Base-by-base conservation (phyloP, 305 asterid species). In the Solanum hybrid region DNA sequence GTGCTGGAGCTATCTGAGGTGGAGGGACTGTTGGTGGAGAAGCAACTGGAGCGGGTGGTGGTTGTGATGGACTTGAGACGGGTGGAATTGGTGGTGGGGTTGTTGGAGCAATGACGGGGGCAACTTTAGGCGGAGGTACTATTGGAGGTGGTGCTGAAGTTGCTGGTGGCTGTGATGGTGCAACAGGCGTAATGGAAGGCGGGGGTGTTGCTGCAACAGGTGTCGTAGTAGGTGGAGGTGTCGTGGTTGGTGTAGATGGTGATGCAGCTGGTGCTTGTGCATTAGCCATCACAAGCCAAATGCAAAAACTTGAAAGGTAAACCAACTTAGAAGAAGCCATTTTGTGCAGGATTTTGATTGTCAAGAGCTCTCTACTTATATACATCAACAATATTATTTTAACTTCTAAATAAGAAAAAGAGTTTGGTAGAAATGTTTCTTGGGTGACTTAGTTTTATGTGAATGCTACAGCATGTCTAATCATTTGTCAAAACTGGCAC, bases 251-350 rank as follows among this genome's bases (percentile, higher is more conserved):
- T 5, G 92, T 92, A 79, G 95, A 79, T 17, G 98, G 99, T 87
- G 99, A 93, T 91, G 94, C 95, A 64, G 95, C 96, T 5, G 99
- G 99, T 87, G 96, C 91, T 94, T 96, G 99, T 60, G 96, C 98
- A 92, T 92, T 90, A 80, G 93, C 96, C 46, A 93, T 87, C 38
- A 92, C 93, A 36, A 94, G 79, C n/a, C 92, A 91, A 86, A 96
- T 91, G 95, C 92, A 91, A 89, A 93, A 84, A 95, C 91, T 79
- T 40, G 92, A 86, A 89, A 95, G 89, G 87, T 84, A 91, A 79
- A 91, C 79, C 94, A 95, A 94, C 80, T 84, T 37, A 42, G 91
- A 88, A 77, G 92, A 42, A 84, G 95, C 96, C 99, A 97, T 97
- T 87, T 92, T 93, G 88, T 89, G 86, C 16, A 86, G 90, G 89